Evolutionary conservation across 2,329 filamentous ascomycete species (phyloP), one percentile per base, ranked within the genome.

Genomic region (Epichloe aotearoae): DNA sequence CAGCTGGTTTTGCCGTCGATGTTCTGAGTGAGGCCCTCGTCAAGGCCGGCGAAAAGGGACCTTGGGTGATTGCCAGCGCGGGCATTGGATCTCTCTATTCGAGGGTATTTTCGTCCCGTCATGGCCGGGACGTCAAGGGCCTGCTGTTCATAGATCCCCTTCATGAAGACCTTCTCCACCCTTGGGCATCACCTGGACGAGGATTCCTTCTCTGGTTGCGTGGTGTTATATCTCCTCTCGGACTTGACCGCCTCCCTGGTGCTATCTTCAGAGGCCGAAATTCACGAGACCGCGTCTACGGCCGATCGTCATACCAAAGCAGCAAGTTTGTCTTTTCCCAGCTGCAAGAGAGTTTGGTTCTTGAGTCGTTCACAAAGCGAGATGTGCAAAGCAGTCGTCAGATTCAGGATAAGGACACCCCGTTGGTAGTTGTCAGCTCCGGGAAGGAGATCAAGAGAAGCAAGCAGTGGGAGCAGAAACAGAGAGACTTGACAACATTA

Each of bases 311-410:
- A 0, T 84, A 88, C 62, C 88, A 95, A 66, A 76, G 75, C 23
- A 87, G 86, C 54, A 94, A 90, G 64, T 84, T 80, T 64, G 84
- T 96, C 66, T 95, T 94, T 65, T 86, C 89, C 4, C 87, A 90
- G 67, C 74, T 98, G 51, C 93, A 98, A 68, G 93, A 98, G 70
- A 91, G 84, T 56, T 74, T 97, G 1, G 88, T 96, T 34, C 90
- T 90, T 0, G 79, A 83, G 56, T 88, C 86, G 1, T 80, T 97
- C 57, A 88, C 88, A 14, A 84, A 83, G 65, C 86, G 86, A 36
- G 93, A 98, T 61, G 82, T 95, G 17, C 72, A 76, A 43, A 86
- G 83, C 53, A 88, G 88, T 52, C 75, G 85, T 20, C 82, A 83
- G 45, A 93, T 97, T 49, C 88, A 95, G 67, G 76, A 77, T 52